Percentiles rank a stretch among this genome's conserved stretches.
phyloP scores from a whole-genome alignment of 1,284 basidiomycete species.

The Flammula alnicola region DNA sequence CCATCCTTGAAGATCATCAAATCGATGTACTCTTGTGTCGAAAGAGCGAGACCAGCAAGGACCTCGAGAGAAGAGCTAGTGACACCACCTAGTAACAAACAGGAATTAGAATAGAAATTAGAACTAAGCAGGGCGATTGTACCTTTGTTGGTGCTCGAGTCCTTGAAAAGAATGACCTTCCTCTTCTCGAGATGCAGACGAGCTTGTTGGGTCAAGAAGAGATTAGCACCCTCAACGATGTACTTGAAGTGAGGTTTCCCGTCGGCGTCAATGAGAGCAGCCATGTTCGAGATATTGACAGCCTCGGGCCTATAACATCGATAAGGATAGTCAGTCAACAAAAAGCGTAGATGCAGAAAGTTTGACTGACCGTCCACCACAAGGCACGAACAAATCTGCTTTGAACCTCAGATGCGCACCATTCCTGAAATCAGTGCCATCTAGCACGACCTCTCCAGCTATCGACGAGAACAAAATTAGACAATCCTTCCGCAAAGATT shows the following conservation, averaged over 20 bases:
- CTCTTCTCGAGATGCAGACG: slow-evolving; percentile 93
- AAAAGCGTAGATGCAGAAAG: too few relatives aligned
- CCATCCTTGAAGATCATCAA: slow-evolving; percentile 95
- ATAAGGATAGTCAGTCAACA: too few relatives aligned
- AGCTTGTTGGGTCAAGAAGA: slow-evolving; percentile 97
- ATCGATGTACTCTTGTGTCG: slow-evolving; percentile 85
- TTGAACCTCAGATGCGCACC: slow-evolving; percentile 95
- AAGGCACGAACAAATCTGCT: slow-evolving; percentile 97
- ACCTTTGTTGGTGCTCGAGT: slow-evolving; percentile 97
- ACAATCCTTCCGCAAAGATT: not conserved
- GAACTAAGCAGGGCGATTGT: too few relatives aligned
- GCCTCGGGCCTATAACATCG: slow-evolving; percentile 93
- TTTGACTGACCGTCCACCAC: too few relatives aligned
- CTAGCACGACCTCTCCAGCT: slow-evolving; percentile 92
- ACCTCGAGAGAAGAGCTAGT: slow-evolving; percentile 97
- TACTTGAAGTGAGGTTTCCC: slow-evolving; percentile 99
- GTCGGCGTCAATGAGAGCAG: slow-evolving; percentile 87
- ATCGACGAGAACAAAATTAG: slow-evolving; percentile 6
- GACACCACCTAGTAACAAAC: slow-evolving; percentile 75
- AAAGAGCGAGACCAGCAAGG: slow-evolving; percentile 88
- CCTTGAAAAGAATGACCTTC: slow-evolving; percentile 94
- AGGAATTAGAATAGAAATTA: not conserved
- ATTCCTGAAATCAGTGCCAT: slow-evolving; percentile 97
- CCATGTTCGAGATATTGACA: slow-evolving; percentile 96
- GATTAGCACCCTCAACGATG: slow-evolving; percentile 94